Evolutionary conservation across 805 yeast genomes (phyloP).

Genomic region (Starmerella bacillaris): DNA sequence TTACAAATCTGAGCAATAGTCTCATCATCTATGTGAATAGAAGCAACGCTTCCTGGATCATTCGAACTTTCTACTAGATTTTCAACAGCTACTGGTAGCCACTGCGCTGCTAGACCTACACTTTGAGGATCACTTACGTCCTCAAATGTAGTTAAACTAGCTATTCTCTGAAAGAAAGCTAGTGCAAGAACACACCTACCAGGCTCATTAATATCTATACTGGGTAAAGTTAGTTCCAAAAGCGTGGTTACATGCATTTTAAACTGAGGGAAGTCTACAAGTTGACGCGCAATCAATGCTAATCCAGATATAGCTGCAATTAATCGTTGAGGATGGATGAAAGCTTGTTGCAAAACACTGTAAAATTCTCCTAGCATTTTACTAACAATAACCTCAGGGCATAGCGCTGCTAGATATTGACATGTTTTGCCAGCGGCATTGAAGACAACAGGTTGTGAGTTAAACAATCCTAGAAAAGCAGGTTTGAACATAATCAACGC

Average conservation of each 20-base stretch:
- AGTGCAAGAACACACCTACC: conserved; percentile 51
- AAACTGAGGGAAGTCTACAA: conserved; percentile 44
- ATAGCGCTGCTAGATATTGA: conserved; percentile 36
- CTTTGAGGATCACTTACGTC: conserved; percentile 28
- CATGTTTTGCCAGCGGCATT: conserved; percentile 6
- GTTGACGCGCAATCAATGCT: conserved; percentile 44
- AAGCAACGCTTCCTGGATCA: conserved; percentile 4
- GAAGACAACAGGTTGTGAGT: conserved; percentile 6
- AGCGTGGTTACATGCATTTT: conserved; percentile 67
- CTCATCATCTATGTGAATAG: conserved; percentile 26
- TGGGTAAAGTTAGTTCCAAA: conserved; percentile 51
- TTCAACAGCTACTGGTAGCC: conserved; percentile 10
- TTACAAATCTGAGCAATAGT: conserved; percentile 39
- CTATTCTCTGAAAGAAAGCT: conserved; percentile 48
- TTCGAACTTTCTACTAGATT: not conserved
- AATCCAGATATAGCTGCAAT: conserved; percentile 52
- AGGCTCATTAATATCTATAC: conserved; percentile 77
- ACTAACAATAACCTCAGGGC: conserved; percentile 31
- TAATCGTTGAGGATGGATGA: conserved; percentile 53
- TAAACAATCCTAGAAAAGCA: conserved; percentile 39
- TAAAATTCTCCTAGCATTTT: conserved; percentile 42
- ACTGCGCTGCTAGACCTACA: conserved; percentile 6
- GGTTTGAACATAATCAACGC: conserved; percentile 37
- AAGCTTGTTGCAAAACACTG: conserved; percentile 25
- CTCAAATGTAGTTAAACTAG: conserved; percentile 53